Conservation (phyloP, 345 rosid genomes). For the Arabidopsis suecica region DNA sequence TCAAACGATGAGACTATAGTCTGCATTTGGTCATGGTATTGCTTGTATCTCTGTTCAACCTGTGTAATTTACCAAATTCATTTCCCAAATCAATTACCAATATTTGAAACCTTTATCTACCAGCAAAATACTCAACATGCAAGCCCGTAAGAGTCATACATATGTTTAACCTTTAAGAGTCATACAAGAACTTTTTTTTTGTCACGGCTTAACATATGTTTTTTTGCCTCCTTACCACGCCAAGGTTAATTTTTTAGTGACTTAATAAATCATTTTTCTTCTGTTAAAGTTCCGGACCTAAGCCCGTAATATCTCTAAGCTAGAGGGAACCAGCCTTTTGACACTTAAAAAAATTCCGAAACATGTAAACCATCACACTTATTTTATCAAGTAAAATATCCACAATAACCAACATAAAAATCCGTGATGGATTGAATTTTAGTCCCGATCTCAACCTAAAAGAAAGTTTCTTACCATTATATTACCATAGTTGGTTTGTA, state of each 20-base stretch:
- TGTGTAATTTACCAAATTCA: constrained; percentile 35
- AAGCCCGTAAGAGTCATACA: no score
- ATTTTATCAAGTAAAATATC: background rate
- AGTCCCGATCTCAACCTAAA: background rate
- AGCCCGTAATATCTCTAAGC: background rate
- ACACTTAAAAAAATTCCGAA: background rate
- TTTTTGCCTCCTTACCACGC: background rate
- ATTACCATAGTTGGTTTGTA: background rate
- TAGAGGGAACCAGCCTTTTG: background rate
- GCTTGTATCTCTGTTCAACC: constrained; percentile 77
- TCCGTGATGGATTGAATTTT: background rate
- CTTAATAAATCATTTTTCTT: background rate
- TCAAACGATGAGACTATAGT: constrained; percentile 60
- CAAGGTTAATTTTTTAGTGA: background rate
- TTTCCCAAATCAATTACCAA: background rate
- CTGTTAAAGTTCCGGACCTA: background rate
- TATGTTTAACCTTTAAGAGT: no score
- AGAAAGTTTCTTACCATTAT: background rate
- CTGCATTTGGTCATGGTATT: constrained; percentile 80
- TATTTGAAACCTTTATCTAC: background rate
- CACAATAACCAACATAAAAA: background rate
- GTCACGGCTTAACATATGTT: background rate
- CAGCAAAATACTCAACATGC: background rate
- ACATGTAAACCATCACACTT: background rate
- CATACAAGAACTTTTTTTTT: background rate